These are phyloP conservation scores for Ophiostoma sp. DNA, from an alignment of 2,329 filamentous ascomycete species.

Conservation along the genomic window DNA sequence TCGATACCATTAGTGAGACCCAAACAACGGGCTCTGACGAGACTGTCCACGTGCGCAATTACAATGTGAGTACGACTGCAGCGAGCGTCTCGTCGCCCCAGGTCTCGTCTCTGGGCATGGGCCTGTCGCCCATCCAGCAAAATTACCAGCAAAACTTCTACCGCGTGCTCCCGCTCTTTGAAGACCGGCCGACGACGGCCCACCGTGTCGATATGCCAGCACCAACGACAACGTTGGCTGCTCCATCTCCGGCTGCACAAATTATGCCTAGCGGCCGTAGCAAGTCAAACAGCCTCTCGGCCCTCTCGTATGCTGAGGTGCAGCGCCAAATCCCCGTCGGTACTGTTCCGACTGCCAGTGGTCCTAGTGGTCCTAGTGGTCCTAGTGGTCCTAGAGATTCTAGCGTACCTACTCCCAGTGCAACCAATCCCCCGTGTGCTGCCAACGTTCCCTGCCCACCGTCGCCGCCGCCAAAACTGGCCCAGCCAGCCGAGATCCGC, in stretches of 20 bases:
- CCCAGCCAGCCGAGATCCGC: not conserved
- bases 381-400: not conserved
- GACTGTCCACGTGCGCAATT: conserved; percentile 10
- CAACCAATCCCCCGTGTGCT: not conserved
- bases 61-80: no score
- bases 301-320: not conserved
- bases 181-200: conserved; percentile 45
- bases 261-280: not conserved
- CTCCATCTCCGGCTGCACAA: conserved; percentile 29
- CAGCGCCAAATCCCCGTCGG: conserved; percentile 12
- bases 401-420: not conserved
- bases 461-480: conserved; percentile 36
- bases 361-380: not conserved
- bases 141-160: not conserved
- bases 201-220: conserved; percentile 37
- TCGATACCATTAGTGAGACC: conserved; percentile 24
- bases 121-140: not conserved
- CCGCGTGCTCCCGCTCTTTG: conserved; percentile 27
- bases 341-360: conserved; percentile 26
- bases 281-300: conserved; percentile 20
- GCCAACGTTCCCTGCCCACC: conserved; percentile 37
- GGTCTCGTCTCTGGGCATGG: not conserved
- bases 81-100: not conserved
- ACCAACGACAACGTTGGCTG: not conserved
- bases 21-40: conserved; percentile 12